These are phyloP conservation scores for Aegle marmelos DNA, from an alignment of 345 rosid genomes.

Conservation along the genomic window DNA sequence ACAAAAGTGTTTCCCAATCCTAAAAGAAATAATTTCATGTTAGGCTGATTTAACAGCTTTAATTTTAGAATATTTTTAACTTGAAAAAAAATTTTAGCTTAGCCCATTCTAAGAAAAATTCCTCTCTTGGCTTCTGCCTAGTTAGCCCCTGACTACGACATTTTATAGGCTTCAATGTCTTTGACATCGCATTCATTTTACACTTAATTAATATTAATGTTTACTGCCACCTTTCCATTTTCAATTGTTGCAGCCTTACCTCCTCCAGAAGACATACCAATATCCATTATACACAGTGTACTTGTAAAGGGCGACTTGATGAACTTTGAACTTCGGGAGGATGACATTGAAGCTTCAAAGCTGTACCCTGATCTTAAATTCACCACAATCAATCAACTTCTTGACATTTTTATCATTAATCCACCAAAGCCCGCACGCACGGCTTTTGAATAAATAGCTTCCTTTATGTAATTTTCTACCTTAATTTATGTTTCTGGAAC, in stretches of 20 bases:
- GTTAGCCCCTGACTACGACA: no score
- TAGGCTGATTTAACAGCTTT: no score
- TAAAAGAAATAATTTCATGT: not conserved
- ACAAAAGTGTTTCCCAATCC: not conserved
- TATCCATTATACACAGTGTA: conserved; percentile 19
- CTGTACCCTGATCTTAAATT: conserved; percentile 26
- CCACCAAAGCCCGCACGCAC: conserved; percentile 17
- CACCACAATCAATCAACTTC: conserved; percentile 18
- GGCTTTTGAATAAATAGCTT: conserved; percentile 14
- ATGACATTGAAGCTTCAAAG: conserved; percentile 24
- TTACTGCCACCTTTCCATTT: no score
- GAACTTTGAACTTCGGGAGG: conserved; percentile 21
- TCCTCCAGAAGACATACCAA: conserved; percentile 22
- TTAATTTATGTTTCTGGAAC: no score
- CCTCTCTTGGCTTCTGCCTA: no score
- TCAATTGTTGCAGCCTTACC: conserved; percentile 20
- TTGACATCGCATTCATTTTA: no score
- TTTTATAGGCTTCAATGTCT: no score
- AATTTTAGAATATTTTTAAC: no score
- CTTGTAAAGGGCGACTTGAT: conserved; percentile 18
- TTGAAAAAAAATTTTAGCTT: no score
- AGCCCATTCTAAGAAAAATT: no score
- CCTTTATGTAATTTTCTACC: no score
- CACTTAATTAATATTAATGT: no score
- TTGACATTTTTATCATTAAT: conserved; percentile 25